A percentile compares a stretch with the other conserved stretches of the same genome.
Evolutionary conservation across 768 basidiomycete species (phyloP).

Genomic region (Lactarius indigo): DNA sequence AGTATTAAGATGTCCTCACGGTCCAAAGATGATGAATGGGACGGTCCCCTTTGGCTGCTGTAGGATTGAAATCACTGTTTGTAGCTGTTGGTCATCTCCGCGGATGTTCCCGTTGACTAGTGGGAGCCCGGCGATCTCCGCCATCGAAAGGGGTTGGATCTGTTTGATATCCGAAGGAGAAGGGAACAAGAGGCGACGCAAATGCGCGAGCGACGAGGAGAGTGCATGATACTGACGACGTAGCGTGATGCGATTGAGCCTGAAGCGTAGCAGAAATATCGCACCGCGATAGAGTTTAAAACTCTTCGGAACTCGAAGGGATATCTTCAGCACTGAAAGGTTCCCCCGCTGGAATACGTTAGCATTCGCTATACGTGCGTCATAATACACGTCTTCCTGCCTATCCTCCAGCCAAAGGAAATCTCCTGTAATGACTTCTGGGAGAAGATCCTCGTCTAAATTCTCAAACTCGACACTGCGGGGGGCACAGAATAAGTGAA

Average conservation of each 20-base stretch:
- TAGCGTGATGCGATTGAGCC: constrained; percentile 50
- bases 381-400: constrained; percentile 15
- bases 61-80: constrained; percentile 47
- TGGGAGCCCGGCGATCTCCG: constrained; percentile 22
- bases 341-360: not conserved
- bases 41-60: constrained; percentile 41
- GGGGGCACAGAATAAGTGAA: not conserved
- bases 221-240: constrained; percentile 60
- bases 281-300: constrained; percentile 41
- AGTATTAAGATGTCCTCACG: constrained; percentile 38
- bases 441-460: constrained; percentile 14
- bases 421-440: constrained; percentile 11
- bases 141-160: constrained; percentile 18
- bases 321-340: constrained; percentile 42
- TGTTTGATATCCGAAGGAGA: constrained; percentile 30
- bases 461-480: constrained; percentile 12
- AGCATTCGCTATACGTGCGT: constrained; percentile 6
- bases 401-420: constrained; percentile 19
- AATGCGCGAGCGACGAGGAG: constrained; percentile 38
- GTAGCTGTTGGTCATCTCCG: constrained; percentile 45
- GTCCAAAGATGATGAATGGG: constrained; percentile 61
- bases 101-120: constrained; percentile 44
- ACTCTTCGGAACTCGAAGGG: constrained; percentile 42
- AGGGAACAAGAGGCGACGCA: constrained; percentile 52
- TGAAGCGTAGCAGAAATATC: constrained; percentile 50